Base-by-base conservation (phyloP, 345 rosid genomes). In the Stellera chamaejasme region DNA sequence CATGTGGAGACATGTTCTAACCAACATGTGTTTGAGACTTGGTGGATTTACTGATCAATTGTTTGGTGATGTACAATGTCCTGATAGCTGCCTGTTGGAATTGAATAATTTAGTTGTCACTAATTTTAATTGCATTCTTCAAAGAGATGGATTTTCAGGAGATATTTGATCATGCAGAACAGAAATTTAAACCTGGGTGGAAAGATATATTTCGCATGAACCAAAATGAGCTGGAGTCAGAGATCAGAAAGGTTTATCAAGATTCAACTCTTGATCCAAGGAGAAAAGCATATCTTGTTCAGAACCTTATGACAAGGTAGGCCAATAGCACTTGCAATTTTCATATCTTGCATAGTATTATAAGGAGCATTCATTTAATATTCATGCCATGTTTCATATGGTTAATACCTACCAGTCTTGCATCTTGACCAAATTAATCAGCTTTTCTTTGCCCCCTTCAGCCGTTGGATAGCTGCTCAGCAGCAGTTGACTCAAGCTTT, bases 121-220 rank as follows among this genome's bases (percentile, higher is more conserved):
- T 32, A 32, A 32, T 32, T 3, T 32, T 32, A 32, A 32, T 32
- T 32, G 39, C 39, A 32, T 32, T 32, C 5, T 32, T 32, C 9
- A 6, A 54, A 87, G 96, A 62, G 52, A 63, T 61, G 66, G 83
- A 77, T 55, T 68, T 82, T 55, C 76, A 68, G 56, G 91, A 85
- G 62, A 72, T 72, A 65, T 61, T 85, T 70, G 86, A 85, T 66
- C 89, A 79, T 50, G 69, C 63, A 65, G 87, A 82, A 68, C 80
- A 67, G 58, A 84, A 76, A 74, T 91, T 91, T 80, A 87, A 87
- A 81, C 98, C 98, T 62, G 98, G 98, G 28, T 83, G 96, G 96
- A 85, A 85, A 60, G 96, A 87, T 76, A 91, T 91, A 42, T 91
- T 91, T 62, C 85, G 90, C n/a, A 78, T 83, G 87, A 83, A 83